A percentile compares a stretch with the other conserved stretches of the same genome.
Conservation (phyloP, 106 monocot species). For the Platanthera guangdongensis region DNA sequence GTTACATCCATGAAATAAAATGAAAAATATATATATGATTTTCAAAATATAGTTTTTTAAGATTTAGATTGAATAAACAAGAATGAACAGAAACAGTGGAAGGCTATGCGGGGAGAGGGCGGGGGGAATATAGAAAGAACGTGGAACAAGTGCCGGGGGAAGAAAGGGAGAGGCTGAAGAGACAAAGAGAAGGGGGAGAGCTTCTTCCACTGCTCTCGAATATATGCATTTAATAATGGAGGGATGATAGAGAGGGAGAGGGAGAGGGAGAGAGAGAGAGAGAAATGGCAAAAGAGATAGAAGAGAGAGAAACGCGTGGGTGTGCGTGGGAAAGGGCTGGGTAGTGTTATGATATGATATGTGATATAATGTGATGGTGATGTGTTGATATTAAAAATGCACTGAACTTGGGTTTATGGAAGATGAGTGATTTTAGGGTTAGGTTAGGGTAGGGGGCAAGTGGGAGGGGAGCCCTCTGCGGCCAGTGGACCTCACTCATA, state of each 20-base stretch:
- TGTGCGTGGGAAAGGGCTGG: background rate
- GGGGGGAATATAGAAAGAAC: conserved; percentile 6
- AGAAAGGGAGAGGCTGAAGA: background rate
- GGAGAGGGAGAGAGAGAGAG: background rate
- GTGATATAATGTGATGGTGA: conserved; percentile 5
- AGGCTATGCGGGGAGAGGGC: no score
- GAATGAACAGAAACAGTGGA: background rate
- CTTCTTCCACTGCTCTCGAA: background rate
- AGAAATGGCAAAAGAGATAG: background rate
- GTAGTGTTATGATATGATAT: conserved; percentile 1
- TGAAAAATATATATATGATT: background rate
- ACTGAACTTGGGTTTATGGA: background rate
- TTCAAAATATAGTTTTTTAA: background rate
- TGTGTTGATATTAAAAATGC: background rate
- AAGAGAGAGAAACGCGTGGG: background rate
- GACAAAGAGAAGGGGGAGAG: conserved; percentile 3
- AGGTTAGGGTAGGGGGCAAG: conserved; percentile 2
- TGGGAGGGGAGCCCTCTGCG: background rate
- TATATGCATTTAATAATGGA: background rate
- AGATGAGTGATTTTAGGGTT: conserved; percentile 2
- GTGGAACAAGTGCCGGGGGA: background rate
- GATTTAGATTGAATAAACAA: conserved; percentile 1
- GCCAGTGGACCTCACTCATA: background rate
- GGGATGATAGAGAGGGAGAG: background rate
- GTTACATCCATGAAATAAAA: background rate